A percentile compares a stretch with the other conserved stretches of the same genome.
Conservation (phyloP, 1,284 basidiomycete species). For the Phellinidium pouzarii region DNA sequence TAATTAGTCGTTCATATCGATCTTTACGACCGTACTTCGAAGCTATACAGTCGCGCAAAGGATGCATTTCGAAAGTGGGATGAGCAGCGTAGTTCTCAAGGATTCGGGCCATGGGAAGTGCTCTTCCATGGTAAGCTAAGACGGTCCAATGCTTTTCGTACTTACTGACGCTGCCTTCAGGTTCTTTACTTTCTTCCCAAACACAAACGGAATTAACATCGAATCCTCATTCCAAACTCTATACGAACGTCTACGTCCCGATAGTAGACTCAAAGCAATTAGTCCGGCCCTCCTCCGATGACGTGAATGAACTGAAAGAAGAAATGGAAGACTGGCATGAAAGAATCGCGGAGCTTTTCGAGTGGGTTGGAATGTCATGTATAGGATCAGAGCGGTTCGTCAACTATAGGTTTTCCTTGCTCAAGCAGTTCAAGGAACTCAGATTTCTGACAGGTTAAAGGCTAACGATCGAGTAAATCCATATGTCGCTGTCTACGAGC, state of each 20-base stretch:
- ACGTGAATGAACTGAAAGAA: slow-evolving; percentile 23
- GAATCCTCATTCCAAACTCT: not conserved
- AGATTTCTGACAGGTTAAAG: slow-evolving; percentile 27
- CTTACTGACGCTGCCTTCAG: too few relatives aligned
- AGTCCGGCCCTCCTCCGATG: not conserved
- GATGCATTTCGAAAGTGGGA: slow-evolving; percentile 14
- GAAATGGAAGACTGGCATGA: slow-evolving; percentile 43
- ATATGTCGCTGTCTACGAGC: slow-evolving; percentile 40
- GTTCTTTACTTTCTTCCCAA: not conserved
- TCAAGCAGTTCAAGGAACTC: not conserved
- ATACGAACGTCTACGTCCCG: slow-evolving; percentile 1
- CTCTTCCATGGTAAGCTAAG: not conserved
- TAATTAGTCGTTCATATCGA: slow-evolving; percentile 11
- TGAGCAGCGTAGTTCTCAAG: slow-evolving; percentile 3
- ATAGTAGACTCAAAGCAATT: not conserved
- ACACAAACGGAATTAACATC: not conserved
- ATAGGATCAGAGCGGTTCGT: slow-evolving; percentile 37
- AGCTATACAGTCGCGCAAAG: slow-evolving; percentile 9
- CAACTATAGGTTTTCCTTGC: not conserved
- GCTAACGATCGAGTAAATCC: slow-evolving; percentile 38
- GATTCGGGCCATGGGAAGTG: slow-evolving; percentile 6
- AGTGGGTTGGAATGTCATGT: slow-evolving; percentile 64
- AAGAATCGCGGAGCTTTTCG: slow-evolving; percentile 42
- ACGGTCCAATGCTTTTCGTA: not conserved
- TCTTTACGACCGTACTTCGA: slow-evolving; percentile 13